Evolutionary conservation across 345 rosid genomes (phyloP), one percentile per base, ranked within the genome.

Genomic region (Eucalyptus sideroxylon): DNA sequence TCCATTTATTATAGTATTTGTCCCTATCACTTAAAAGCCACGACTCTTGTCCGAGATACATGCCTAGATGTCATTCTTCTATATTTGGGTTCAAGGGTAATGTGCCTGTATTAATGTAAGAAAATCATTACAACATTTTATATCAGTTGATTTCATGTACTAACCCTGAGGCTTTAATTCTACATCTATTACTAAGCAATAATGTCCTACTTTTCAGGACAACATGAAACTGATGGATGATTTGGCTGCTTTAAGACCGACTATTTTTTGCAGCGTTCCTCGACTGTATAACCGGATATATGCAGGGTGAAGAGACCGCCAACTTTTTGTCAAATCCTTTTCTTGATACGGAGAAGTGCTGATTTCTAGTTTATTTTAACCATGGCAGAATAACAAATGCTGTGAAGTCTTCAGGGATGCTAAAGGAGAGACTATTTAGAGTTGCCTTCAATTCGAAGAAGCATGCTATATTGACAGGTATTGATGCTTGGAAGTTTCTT

Each of bases 261-360:
- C 99, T 24, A 17, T 97, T 89, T 97, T 97, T 93, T 93, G 96
- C 91, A 97, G 99, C 89, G 99, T 97, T 90, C 99, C 99, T 93
- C 97, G 99, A 85, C 91, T 97, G 88, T 97, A 94, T 86, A 96
- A 97, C 89, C 95, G 97, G 88, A 93, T 97, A 88, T 97, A 96
- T 94, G 95, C 95, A 69, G 97, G 98, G 99, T 97, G 92, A 88
- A 88, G 56, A 88, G 50, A 82, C 90, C 27, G 51, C 87, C 55
- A 72, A n/a, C 81, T 91, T 67, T 87, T 86, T 87, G 49, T 62
- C 60, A 87, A 34, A 82, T 86, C 69, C 49, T 65, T 86, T 90
- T 19, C 67, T 51, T 55, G 88, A 67, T n/a, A 86, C 4, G 13
- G 82, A 19, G 82, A 72, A 55, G 88, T 60, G 14, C 87, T 60